A percentile compares a stretch with the other conserved stretches of the same genome.
Evolutionary conservation across 371 early-diverging fungal genomes (phyloP).

Genomic region (Coemansia sp.): DNA sequence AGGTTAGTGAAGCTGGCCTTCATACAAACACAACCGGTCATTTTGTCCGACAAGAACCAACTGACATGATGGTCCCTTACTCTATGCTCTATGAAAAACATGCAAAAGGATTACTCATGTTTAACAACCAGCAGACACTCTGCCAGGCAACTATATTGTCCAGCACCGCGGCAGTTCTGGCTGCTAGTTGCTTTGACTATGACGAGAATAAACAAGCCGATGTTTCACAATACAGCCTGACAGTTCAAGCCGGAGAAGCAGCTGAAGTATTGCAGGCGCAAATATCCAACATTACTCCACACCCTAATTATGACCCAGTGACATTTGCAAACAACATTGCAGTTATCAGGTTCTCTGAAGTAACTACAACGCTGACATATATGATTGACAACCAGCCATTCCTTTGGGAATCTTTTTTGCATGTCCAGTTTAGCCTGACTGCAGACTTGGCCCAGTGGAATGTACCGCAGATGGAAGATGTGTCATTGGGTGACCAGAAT

Average conservation of each 20-base stretch:
- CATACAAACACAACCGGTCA: not conserved
- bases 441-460: conserved; percentile 10
- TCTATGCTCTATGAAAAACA: not conserved
- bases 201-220: not conserved
- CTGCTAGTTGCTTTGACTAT: conserved; percentile 19
- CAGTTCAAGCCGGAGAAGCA: not conserved
- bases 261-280: not conserved
- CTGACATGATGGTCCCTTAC: not conserved
- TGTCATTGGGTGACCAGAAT: not conserved
- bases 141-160: conserved; percentile 8
- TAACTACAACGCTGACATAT: not conserved
- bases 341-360: not conserved
- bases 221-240: not conserved
- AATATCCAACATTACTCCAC: not conserved
- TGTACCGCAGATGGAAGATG: not conserved
- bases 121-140: conserved; percentile 10
- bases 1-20: not conserved
- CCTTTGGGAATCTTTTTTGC: not conserved
- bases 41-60: not conserved
- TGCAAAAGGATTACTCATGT: not conserved
- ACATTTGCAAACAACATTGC: conserved; percentile 21
- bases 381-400: not conserved
- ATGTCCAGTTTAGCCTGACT: not conserved
- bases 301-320: conserved; percentile 9
- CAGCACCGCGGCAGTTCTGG: conserved; percentile 1